Conservation (phyloP, 192 early-diverging fungal genomes). For the Linnemannia hyalina region DNA sequence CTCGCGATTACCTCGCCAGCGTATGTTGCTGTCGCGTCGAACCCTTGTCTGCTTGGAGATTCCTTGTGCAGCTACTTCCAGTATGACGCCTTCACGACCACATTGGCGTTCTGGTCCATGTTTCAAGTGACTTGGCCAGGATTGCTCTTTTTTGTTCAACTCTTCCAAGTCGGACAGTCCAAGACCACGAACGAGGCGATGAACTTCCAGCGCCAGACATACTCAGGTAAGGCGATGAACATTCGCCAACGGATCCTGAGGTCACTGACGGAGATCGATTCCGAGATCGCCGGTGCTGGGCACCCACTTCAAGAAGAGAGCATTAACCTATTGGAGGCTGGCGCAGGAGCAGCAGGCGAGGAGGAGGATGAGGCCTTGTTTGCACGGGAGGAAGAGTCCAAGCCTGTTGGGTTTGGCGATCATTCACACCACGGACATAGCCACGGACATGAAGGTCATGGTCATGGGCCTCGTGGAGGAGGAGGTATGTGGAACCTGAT, state of each 20-base stretch:
- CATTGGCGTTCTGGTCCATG: conserved; percentile 78
- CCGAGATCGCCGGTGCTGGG: conserved; percentile 58
- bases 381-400: conserved; percentile 31
- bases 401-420: conserved; percentile 53
- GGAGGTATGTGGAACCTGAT: conserved; percentile 51
- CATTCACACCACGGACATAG: conserved; percentile 40
- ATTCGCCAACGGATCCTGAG: conserved; percentile 64
- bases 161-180: conserved; percentile 80
- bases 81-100: conserved; percentile 78
- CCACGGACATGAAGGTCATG: conserved; percentile 26
- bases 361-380: conserved; percentile 41
- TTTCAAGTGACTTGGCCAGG: conserved; percentile 87
- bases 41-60: conserved; percentile 70
- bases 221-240: conserved; percentile 54
- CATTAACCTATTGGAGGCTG: conserved; percentile 44
- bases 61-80: conserved; percentile 81
- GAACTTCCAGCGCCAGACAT: conserved; percentile 81
- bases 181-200: conserved; percentile 93
- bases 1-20: conserved; percentile 58
- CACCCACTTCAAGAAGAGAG: conserved; percentile 44
- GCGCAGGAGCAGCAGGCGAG: conserved; percentile 40
- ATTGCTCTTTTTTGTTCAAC: conserved; percentile 82
- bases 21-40: conserved; percentile 66
- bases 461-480: conserved; percentile 29
- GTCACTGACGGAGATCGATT: conserved; percentile 57